Evolutionary conservation across 139 green algal genomes (phyloP).

Genomic region (Haematococcus lacustris): DNA sequence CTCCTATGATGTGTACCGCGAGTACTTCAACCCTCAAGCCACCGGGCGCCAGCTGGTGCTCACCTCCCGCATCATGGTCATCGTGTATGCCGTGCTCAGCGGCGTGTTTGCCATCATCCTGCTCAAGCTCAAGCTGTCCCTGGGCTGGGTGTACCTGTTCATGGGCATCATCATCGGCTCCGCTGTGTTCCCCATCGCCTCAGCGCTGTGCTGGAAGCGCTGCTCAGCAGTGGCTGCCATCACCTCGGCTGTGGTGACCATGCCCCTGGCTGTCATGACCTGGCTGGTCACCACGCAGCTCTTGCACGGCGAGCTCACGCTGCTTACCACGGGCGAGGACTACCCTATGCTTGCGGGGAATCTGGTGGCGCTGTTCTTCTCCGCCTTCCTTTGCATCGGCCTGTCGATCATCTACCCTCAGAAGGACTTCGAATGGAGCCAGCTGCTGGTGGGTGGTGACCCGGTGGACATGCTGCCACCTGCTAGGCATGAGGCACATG

Average conservation of each 20-base stretch:
- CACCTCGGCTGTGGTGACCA: constrained; percentile 51
- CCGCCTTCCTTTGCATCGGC: constrained; percentile 53
- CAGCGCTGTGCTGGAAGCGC: constrained; percentile 69
- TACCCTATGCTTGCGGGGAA: constrained; percentile 87
- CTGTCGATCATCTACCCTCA: constrained; percentile 47
- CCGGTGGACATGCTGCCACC: too few relatives aligned
- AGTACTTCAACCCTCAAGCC: constrained; percentile 72
- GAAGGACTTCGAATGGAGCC: constrained; percentile 43
- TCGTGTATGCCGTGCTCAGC: constrained; percentile 60
- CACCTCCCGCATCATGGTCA: constrained; percentile 47
- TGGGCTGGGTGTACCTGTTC: constrained; percentile 75
- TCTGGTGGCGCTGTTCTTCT: constrained; percentile 66
- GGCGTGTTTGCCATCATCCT: constrained; percentile 77
- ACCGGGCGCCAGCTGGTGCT: constrained; percentile 61
- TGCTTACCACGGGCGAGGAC: constrained; percentile 40
- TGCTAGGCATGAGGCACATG: too few relatives aligned
- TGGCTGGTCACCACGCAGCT: constrained; percentile 41
- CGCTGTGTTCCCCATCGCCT: constrained; percentile 73
- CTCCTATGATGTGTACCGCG: constrained; percentile 65
- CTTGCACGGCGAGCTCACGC: constrained; percentile 17
- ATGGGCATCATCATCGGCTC: constrained; percentile 84
- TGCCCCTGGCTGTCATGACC: constrained; percentile 42
- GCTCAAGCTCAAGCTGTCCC: constrained; percentile 61
- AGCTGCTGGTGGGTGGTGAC: too few relatives aligned
- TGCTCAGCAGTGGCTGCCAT: constrained; percentile 58